phyloP scores from a whole-genome alignment of 2,329 filamentous ascomycete species.

The Orbilia ellipsospora region DNA sequence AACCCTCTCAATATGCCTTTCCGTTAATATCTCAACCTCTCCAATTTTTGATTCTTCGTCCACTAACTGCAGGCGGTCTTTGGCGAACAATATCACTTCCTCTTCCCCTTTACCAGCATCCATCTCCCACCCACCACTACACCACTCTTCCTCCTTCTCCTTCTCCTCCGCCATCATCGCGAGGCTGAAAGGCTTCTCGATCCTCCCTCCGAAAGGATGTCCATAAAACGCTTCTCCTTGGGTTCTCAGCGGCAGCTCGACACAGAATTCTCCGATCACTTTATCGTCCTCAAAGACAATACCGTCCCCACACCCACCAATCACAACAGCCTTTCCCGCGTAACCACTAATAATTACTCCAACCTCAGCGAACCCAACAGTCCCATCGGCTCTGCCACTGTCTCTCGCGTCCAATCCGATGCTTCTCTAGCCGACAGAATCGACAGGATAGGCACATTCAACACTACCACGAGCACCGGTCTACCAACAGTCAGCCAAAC shows the following conservation, averaged over 20 bases:
- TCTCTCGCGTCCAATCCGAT: slow-evolving; percentile 44
- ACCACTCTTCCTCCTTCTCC: slow-evolving; percentile 9
- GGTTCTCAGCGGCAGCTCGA: slow-evolving; percentile 33
- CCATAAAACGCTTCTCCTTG: slow-evolving; percentile 40
- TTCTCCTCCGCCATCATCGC: no score
- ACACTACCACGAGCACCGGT: slow-evolving; percentile 15
- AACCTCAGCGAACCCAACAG: slow-evolving; percentile 40
- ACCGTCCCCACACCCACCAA: slow-evolving; percentile 32
- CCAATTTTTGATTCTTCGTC: background rate
- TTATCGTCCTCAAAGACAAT: slow-evolving; percentile 53
- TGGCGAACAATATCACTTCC: slow-evolving; percentile 30
- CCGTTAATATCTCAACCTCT: slow-evolving; percentile 15
- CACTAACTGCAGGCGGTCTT: slow-evolving; percentile 42
- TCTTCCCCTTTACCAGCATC: slow-evolving; percentile 9
- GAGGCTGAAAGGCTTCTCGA: background rate
- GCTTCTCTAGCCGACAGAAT: slow-evolving; percentile 33
- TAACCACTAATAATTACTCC: slow-evolving; percentile 37
- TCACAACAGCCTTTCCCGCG: slow-evolving; percentile 35
- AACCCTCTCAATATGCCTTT: no score
- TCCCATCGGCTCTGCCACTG: slow-evolving; percentile 33
- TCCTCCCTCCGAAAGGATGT: slow-evolving; percentile 27
- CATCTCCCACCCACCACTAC: background rate
- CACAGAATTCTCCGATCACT: slow-evolving; percentile 45
- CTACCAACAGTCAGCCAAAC: slow-evolving; percentile 19
- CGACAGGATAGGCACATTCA: slow-evolving; percentile 24